Conservation (phyloP, 441 rosid species). For the Biscutella laevigata region DNA sequence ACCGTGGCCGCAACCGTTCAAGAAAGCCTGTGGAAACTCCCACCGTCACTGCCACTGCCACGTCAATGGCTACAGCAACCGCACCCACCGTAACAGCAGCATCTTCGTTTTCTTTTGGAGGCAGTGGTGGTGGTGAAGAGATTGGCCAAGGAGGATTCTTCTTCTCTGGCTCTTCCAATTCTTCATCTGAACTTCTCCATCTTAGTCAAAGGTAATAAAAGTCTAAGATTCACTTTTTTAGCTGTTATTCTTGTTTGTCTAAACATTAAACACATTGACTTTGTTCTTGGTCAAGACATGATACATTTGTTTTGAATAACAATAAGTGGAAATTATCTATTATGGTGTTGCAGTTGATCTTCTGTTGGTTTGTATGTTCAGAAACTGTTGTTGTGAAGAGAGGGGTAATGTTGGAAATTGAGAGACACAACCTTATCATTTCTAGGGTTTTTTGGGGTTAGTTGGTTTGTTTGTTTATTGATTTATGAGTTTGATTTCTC, state of each 20-base stretch:
- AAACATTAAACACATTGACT: conserved; percentile 13
- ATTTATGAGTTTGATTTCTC: conserved; percentile 2
- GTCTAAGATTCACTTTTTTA: no score
- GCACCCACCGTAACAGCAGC: conserved; percentile 4
- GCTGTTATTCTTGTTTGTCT: conserved; percentile 14
- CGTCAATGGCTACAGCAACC: not conserved
- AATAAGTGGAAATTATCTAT: no score
- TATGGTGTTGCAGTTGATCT: not conserved
- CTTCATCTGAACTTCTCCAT: conserved; percentile 52
- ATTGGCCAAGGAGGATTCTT: conserved; percentile 34
- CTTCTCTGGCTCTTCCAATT: conserved; percentile 43
- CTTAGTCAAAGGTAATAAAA: conserved; percentile 48
- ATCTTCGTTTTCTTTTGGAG: conserved; percentile 6
- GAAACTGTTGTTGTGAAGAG: conserved; percentile 10
- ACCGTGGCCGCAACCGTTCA: conserved; percentile 99
- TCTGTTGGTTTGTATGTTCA: conserved; percentile 6
- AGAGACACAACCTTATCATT: conserved; percentile 22
- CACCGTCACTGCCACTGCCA: conserved; percentile 29
- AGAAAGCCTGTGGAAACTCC: conserved; percentile 99
- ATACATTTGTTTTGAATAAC: conserved; percentile 13
- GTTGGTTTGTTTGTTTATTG: conserved; percentile 17
- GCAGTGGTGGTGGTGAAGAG: conserved; percentile 25
- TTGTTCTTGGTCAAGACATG: conserved; percentile 7
- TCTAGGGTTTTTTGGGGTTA: conserved; percentile 11
- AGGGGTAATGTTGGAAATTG: conserved; percentile 28